These are phyloP conservation scores for Amaranthus tricolor DNA, from an alignment of 179 eudicot species.

Conservation along the genomic window DNA sequence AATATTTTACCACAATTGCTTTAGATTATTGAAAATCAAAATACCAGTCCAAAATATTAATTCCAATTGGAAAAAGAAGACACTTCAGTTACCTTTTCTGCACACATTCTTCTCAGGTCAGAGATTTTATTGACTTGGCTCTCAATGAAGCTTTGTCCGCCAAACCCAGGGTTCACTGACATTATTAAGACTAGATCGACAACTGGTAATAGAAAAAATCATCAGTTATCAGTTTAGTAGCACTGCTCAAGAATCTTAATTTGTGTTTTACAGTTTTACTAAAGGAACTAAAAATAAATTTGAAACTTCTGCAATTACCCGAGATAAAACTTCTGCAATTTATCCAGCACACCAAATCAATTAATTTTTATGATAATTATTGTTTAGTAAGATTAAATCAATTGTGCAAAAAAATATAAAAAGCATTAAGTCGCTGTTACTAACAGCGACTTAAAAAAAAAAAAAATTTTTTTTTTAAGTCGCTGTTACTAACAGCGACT, in stretches of 20 bases:
- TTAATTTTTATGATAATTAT: too few species aligned
- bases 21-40: constrained; percentile 5
- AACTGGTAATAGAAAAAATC: constrained; percentile 40
- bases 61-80: constrained; percentile 3
- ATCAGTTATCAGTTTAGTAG: constrained; percentile 11
- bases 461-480: too few species aligned
- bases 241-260: neutral
- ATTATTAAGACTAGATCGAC: constrained; percentile 93
- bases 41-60: constrained; percentile 4
- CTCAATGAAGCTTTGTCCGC: constrained; percentile 99
- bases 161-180: constrained; percentile 99
- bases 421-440: too few species aligned
- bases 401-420: too few species aligned
- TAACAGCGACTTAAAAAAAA: too few species aligned
- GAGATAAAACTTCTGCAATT: neutral
- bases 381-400: too few species aligned
- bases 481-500: too few species aligned
- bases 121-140: constrained; percentile 97
- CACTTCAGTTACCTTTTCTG: constrained; percentile 56
- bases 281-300: neutral
- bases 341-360: too few species aligned
- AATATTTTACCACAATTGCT: neutral
- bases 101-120: constrained; percentile 85
- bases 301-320: constrained; percentile 1
- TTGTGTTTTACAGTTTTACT: neutral